These are phyloP conservation scores for Arthroderma uncinatum DNA, from an alignment of 2,329 filamentous ascomycete species.

Conservation along the genomic window DNA sequence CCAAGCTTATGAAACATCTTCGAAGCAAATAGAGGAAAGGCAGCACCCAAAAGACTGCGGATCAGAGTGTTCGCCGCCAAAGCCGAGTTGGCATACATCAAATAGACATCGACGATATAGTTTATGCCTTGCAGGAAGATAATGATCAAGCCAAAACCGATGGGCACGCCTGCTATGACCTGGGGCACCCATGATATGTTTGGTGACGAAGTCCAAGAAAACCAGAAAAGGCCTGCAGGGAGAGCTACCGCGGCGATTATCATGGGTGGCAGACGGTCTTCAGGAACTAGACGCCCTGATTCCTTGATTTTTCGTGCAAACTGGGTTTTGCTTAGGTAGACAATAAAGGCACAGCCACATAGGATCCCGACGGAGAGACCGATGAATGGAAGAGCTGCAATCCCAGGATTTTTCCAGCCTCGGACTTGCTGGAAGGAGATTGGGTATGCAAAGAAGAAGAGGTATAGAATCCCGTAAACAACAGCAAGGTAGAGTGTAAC, in stretches of 20 bases:
- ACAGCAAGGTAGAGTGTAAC: slow-evolving; percentile 37
- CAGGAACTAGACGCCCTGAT: slow-evolving; percentile 27
- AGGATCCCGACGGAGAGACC: slow-evolving; percentile 37
- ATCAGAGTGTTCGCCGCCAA: slow-evolving; percentile 76
- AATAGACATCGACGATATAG: slow-evolving; percentile 51
- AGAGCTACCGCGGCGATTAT: slow-evolving; percentile 34
- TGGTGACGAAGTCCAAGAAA: slow-evolving; percentile 36
- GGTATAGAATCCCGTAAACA: slow-evolving; percentile 27
- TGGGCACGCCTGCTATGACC: slow-evolving; percentile 32
- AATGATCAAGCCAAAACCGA: slow-evolving; percentile 36
- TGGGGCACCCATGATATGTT: slow-evolving; percentile 37
- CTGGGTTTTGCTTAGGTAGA: slow-evolving; percentile 32
- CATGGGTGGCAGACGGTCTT: slow-evolving; percentile 37
- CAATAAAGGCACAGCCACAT: slow-evolving; percentile 27
- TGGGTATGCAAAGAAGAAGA: slow-evolving; percentile 33
- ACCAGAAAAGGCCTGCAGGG: slow-evolving; percentile 39
- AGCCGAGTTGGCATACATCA: slow-evolving; percentile 44
- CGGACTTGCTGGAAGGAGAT: slow-evolving; percentile 34
- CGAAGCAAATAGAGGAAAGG: slow-evolving; percentile 58
- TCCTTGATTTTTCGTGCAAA: slow-evolving; percentile 32
- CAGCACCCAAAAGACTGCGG: slow-evolving; percentile 65
- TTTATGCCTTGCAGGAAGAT: slow-evolving; percentile 36
- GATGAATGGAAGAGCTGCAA: slow-evolving; percentile 38
- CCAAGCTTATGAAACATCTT: slow-evolving; percentile 31
- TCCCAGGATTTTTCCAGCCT: slow-evolving; percentile 30